Conservation (phyloP, 257 asterid species). For the Capsicum chinense region DNA sequence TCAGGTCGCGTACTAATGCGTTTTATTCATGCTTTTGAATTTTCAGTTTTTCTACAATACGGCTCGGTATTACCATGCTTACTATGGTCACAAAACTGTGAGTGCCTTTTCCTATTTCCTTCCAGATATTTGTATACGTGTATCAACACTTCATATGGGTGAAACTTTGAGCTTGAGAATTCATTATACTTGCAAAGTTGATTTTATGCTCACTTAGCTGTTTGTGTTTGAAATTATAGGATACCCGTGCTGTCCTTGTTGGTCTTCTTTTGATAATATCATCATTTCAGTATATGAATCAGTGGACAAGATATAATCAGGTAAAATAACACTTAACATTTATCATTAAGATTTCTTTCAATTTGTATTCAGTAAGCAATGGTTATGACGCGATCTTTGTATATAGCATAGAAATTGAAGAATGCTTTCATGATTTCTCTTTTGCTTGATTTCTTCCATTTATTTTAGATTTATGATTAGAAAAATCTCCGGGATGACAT, state of each 20-base stretch:
- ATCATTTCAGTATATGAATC: conserved; percentile 87
- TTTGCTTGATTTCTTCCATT: background rate
- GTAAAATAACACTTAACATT: conserved; percentile 44
- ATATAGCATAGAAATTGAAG: conserved; percentile 26
- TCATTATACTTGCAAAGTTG: conserved; percentile 11
- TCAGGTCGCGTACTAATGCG: background rate
- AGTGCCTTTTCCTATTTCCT: conserved; percentile 39
- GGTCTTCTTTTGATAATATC: conserved; percentile 89
- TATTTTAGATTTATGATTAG: background rate
- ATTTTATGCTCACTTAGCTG: conserved; percentile 19
- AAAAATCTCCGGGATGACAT: background rate
- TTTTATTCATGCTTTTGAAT: conserved; percentile 33
- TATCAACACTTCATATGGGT: background rate
- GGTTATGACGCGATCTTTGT: background rate
- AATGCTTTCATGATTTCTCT: conserved; percentile 2
- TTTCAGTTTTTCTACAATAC: conserved; percentile 83
- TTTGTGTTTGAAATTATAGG: conserved; percentile 49
- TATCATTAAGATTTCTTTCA: conserved; percentile 24
- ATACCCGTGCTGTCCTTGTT: conserved; percentile 94
- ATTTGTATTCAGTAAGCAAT: background rate
- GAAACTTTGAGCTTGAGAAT: conserved; percentile 10
- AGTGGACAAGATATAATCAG: conserved; percentile 92
- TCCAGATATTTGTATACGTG: background rate
- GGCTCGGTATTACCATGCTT: conserved; percentile 93
- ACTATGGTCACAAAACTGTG: conserved; percentile 95